These are phyloP conservation scores for Suillus bovinus DNA, from an alignment of 768 basidiomycete species.

Conservation along the genomic window DNA sequence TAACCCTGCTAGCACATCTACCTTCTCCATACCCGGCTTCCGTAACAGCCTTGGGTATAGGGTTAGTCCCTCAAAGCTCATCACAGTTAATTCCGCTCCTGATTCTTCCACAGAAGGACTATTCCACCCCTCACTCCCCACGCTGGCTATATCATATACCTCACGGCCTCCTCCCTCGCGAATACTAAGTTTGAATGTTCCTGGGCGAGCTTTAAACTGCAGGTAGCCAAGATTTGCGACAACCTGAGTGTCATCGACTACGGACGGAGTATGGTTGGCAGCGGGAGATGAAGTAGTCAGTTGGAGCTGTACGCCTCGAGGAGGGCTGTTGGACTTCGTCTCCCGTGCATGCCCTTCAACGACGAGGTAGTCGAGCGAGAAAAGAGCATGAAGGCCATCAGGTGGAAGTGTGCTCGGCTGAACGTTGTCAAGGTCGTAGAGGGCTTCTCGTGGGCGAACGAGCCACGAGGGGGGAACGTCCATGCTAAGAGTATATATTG, in stretches of 20 bases:
- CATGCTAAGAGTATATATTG: constrained; percentile 93
- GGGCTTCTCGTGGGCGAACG: constrained; percentile 83
- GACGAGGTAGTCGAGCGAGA: constrained; percentile 88
- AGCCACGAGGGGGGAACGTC: constrained; percentile 93
- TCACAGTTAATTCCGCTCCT: constrained; percentile 77
- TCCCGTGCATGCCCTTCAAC: constrained; percentile 96
- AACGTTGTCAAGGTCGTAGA: constrained; percentile 95
- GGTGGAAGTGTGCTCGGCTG: constrained; percentile 68
- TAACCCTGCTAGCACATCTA: constrained; percentile 71
- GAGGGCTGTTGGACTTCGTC: constrained; percentile 57
- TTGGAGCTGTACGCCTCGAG: constrained; percentile 90
- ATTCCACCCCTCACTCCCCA: constrained; percentile 88
- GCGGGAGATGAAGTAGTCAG: constrained; percentile 49
- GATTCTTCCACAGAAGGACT: constrained; percentile 67
- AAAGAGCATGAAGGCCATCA: constrained; percentile 71
- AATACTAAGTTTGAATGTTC: constrained; percentile 81
- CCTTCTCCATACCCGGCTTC: constrained; percentile 72
- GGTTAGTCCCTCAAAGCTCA: constrained; percentile 88
- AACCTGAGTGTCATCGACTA: constrained; percentile 84
- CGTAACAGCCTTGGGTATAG: constrained; percentile 80
- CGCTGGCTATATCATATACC: constrained; percentile 81
- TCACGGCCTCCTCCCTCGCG: constrained; percentile 79
- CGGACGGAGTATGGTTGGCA: constrained; percentile 35
- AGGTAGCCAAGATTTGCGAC: constrained; percentile 95
- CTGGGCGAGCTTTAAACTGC: constrained; percentile 93